These are phyloP conservation scores for Arctium minus DNA, from an alignment of 129 eudicot genomes.

Conservation along the genomic window DNA sequence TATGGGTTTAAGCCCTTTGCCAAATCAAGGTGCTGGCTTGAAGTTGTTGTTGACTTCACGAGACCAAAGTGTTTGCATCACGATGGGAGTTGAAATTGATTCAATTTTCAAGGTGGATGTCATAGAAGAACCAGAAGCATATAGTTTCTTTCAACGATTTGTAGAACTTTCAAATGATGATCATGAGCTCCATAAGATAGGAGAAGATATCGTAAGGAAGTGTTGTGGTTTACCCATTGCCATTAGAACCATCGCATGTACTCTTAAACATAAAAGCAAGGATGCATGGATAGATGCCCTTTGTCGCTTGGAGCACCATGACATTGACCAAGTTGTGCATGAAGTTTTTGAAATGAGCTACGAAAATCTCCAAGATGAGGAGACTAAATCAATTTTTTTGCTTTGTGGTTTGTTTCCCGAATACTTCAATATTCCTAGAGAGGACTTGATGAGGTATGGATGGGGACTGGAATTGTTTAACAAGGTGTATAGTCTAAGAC, in stretches of 20 bases:
- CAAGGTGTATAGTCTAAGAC: neutral
- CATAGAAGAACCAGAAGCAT: neutral
- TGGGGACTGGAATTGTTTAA: neutral
- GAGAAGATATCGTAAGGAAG: neutral
- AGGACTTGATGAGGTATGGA: neutral
- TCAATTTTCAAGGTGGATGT: neutral
- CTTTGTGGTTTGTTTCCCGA: neutral
- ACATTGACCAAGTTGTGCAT: neutral
- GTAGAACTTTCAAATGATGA: neutral
- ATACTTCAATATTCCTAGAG: neutral
- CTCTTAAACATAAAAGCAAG: neutral
- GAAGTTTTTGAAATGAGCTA: neutral
- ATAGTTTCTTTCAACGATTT: neutral
- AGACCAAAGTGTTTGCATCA: neutral
- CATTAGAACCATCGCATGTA: neutral
- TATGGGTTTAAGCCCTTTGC: neutral
- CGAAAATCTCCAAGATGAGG: neutral
- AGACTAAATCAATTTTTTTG: neutral
- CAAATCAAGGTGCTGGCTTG: neutral
- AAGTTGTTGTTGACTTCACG: neutral
- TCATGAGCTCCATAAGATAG: neutral
- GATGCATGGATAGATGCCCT: neutral
- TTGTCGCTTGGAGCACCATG: neutral
- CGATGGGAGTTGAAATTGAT: neutral
- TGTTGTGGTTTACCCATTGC: constrained; percentile 5